Base-by-base conservation (phyloP, 2,329 filamentous ascomycete species). In the Scedosporium apiospermum region DNA sequence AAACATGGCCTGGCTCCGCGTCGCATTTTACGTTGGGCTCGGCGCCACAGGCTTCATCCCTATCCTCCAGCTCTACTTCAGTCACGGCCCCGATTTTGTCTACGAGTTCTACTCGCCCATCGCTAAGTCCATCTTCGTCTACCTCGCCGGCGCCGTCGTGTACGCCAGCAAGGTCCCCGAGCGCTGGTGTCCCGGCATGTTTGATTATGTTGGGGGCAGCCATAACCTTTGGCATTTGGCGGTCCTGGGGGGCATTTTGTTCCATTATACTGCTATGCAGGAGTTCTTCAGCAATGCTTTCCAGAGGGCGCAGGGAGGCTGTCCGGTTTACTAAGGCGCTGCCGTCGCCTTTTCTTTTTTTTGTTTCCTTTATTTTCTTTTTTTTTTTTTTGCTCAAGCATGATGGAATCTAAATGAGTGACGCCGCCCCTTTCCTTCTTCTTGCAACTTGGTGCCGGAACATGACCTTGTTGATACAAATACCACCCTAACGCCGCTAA, bases 181-280 rank as follows among this genome's bases (percentile, higher is more conserved):
- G 78, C 83, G 93, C 65, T 99, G 92, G 89, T 89, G 82, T 68
- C 95, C 95, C 0, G 95, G 95, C 59, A 85, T 89, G 72, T 99
- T 99, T 69, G 95, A 99, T 75, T 98, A 98, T 72, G 82, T 96
- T 49, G 95, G 95, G 46, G 93, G 91, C 57, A 96, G 91, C 73
- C 95, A 99, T 77, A 99, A 99, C 74, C 86, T 99, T 64, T 99
- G 95, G 95, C 95, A 99, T 75, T 76, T 96, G 41, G 95, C 95
- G 6, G 95, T 99, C 10, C 79, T 99, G 30, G 91, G 93, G 16
- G 95, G 95, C 10, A 99, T 99, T 63, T 75, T 98, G n/a, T 98
- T 96, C 73, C 95, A 99, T 75, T 99, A 98, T 76, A 82, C 84
- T 23, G 95, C 95, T 18, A 97, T 99, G 93, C 90, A 97, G 74